Evolutionary conservation across 108 stramenopile species (phyloP).

Genomic region (Seminavis robusta): DNA sequence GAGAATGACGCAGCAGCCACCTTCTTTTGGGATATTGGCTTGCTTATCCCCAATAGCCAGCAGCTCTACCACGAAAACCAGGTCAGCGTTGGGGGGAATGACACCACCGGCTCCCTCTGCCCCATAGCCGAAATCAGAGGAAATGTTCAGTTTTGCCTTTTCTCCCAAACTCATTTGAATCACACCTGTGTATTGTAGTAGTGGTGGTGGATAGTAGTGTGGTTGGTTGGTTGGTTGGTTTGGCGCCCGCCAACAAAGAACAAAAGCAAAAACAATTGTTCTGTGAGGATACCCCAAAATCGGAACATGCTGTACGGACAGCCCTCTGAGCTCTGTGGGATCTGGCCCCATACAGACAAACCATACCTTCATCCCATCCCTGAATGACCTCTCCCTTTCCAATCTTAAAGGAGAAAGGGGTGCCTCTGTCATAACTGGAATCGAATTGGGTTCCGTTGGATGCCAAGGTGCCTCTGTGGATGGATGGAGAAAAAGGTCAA

Average conservation of each 20-base stretch:
- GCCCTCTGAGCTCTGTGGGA: not conserved
- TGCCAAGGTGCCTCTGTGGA: slow-evolving; percentile 51
- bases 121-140: slow-evolving; percentile 88
- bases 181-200: slow-evolving; percentile 13
- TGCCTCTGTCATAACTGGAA: slow-evolving; percentile 58
- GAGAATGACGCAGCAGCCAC: no score
- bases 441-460: slow-evolving; percentile 76
- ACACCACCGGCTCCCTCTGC: slow-evolving; percentile 74
- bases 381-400: slow-evolving; percentile 54
- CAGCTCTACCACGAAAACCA: slow-evolving; percentile 77
- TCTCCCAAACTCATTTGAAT: slow-evolving; percentile 69
- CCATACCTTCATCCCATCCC: slow-evolving; percentile 82
- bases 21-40: no score
- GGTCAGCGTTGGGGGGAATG: slow-evolving; percentile 88
- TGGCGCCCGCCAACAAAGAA: not conserved
- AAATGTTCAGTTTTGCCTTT: slow-evolving; percentile 74
- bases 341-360: slow-evolving; percentile 3
- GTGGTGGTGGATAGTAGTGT: not conserved
- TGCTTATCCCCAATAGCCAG: slow-evolving; percentile 62
- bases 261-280: not conserved
- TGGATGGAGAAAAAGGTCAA: no score
- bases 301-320: not conserved
- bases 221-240: not conserved
- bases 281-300: no score
- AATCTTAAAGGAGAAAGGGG: slow-evolving; percentile 65